Evolutionary conservation across 371 early-diverging fungal species (phyloP), one percentile per base, ranked within the genome.

Genomic region (Mucor piriformis): DNA sequence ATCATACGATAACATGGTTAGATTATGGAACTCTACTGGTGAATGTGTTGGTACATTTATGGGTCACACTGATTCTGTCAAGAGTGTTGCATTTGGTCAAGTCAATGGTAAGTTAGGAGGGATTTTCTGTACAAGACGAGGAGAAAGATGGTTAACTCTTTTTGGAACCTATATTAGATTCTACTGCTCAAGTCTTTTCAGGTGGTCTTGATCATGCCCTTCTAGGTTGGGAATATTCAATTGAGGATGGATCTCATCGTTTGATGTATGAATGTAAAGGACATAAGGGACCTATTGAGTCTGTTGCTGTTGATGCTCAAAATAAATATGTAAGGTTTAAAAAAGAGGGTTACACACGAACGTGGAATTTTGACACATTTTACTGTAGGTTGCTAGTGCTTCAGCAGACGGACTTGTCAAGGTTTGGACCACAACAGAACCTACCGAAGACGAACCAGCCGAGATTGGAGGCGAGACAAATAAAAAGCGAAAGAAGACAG

Each of bases 1-100:
- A 21, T 88, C 90, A 4, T 96, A 92, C 67, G 97, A 97, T 66
- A 88, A 87, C 54, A 76, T 83, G 53, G 89, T 89, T 32, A 84
- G 95, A 16, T 69, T 97, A 54, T 96, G 94, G 93, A 88, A 91
- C 63, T 72, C 78, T 43, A 80, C 83, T 11, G 89, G 88, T 54
- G 85, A 87, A 74, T 92, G 89, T 66, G 69, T 88, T 29, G 78
- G 82, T 13, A 87, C 85, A 37, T 76, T 93, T 57, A 63, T 71
- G 13, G 90, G 85, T 0, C 95, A 94, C 60, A 77, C 62, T 13
- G 88, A 86, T 44, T 76, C 94, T 15, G 84, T 95, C 51, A 95
- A 95, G 47, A 63, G 64, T 20, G 77, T 80, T 37, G 67, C 75
- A 7, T 73, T 80, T 54, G 77, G 73, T n/a, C 27, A 59, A 27